Percentiles rank a stretch among this genome's conserved stretches.
Conservation (phyloP, 2,329 filamentous ascomycete genomes). For the Fusarium devonianum region DNA sequence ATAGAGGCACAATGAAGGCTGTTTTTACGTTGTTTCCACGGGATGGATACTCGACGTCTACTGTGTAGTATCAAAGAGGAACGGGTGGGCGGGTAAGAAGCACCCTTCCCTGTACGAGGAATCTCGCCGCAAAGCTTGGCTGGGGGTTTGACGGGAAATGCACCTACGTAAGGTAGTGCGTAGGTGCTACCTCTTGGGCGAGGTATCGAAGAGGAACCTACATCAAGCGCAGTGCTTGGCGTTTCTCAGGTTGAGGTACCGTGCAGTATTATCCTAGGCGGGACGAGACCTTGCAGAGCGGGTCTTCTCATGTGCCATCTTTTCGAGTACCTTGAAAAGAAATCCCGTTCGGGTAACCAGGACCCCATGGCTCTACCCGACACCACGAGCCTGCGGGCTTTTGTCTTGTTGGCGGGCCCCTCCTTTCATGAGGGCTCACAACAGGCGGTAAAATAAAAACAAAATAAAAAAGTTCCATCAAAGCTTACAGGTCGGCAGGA, state of each 20-base stretch:
- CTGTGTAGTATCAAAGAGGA: too few species aligned
- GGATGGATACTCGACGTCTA: constrained; percentile 2
- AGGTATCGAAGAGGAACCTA: constrained; percentile 26
- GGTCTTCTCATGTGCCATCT: constrained; percentile 13
- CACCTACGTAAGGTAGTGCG: too few species aligned
- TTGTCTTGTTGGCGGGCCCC: constrained; percentile 22
- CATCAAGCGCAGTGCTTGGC: constrained; percentile 21
- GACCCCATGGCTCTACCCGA: constrained; percentile 25
- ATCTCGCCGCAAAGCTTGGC: constrained; percentile 29
- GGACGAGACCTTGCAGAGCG: constrained; percentile 20
- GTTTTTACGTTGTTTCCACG: neutral
- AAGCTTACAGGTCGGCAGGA: constrained; percentile 17
- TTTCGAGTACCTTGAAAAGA: constrained; percentile 10
- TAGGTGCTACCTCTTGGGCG: constrained; percentile 7
- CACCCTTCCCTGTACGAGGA: constrained; percentile 15
- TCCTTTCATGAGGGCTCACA: constrained; percentile 26
- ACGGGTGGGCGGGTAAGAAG: constrained; percentile 7
- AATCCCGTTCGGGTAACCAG: constrained; percentile 27
- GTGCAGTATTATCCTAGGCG: constrained; percentile 18
- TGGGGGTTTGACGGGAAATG: constrained; percentile 14
- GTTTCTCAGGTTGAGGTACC: constrained; percentile 26
- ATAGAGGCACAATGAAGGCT: constrained; percentile 1
- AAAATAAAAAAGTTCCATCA: constrained; percentile 8
- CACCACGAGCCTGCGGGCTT: constrained; percentile 30
- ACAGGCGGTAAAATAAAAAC: too few species aligned